Evolutionary conservation across 2,329 filamentous ascomycete species (phyloP).

Genomic region (Aureobasidium lini): DNA sequence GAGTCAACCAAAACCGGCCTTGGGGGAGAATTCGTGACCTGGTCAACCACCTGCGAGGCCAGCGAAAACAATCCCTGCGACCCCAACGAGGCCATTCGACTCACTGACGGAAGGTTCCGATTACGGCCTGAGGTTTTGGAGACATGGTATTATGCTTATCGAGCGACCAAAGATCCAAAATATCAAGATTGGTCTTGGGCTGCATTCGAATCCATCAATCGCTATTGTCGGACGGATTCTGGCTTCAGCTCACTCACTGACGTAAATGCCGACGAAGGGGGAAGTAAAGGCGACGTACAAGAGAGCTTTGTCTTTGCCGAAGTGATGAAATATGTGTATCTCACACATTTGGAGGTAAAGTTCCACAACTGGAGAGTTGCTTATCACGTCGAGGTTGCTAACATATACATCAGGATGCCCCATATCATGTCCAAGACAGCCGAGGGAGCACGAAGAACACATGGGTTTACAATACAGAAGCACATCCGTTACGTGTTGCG

Average conservation of each 20-base stretch:
- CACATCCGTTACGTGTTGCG: conserved; percentile 22
- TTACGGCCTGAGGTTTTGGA: conserved; percentile 26
- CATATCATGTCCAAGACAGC: conserved; percentile 19
- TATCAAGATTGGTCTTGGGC: conserved; percentile 24
- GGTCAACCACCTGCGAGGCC: conserved; percentile 19
- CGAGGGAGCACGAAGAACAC: conserved; percentile 19
- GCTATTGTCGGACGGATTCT: conserved; percentile 20
- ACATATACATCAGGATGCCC: conserved; percentile 12
- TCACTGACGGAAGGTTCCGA: conserved; percentile 16
- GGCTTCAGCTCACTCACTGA: conserved; percentile 22
- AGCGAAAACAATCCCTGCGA: conserved; percentile 14
- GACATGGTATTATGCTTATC: conserved; percentile 28
- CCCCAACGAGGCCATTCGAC: conserved; percentile 15
- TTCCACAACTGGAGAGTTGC: background rate
- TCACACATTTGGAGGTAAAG: conserved; percentile 22
- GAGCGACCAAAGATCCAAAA: conserved; percentile 23
- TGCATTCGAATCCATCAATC: conserved; percentile 20
- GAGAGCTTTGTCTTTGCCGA: conserved; percentile 23
- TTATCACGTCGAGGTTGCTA: background rate
- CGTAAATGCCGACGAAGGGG: conserved; percentile 20
- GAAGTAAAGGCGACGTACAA: conserved; percentile 18
- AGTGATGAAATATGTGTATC: conserved; percentile 23
- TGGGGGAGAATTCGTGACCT: conserved; percentile 24
- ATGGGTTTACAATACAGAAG: conserved; percentile 28
- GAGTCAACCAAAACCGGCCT: conserved; percentile 21